Base-by-base conservation (phyloP, 441 rosid genomes). In the Populus trichocarpa region DNA sequence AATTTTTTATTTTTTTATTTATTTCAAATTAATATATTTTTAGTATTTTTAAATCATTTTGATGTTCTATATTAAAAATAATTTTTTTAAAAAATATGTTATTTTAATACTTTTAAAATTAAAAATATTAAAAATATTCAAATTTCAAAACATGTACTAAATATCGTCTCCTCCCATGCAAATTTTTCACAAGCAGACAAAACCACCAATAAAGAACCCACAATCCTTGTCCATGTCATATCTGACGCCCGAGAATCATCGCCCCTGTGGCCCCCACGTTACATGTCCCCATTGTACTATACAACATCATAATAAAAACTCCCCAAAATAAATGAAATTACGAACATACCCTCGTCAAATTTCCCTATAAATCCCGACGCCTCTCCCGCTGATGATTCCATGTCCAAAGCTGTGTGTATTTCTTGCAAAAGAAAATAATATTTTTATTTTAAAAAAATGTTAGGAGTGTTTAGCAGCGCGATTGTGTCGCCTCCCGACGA, bases 401-500 rank as follows among this genome's bases (percentile, higher is more conserved):
- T 81, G 8, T 85, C 59, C 59, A 53, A 16, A 57, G 74, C 79
- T 75, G 16, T 50, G 14, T 36, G 18, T 42, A 28, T 32, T 40
- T 25, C 46, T 5, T 22, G 61, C 53, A 14, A 9, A 16, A 9
- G 63, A 38, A 25, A 50, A 53, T 53, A 53, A 1, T 14, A 14
- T 38, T 26, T 1, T 74, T 4, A 73, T 6, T 32, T 7, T 57
- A 8, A 26, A 69, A 59, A 78, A 79, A 95, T 95, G 99, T 86
- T 95, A 86, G 99, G 99, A 77, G 90, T 93, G 22, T 91, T 95
- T 80, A 92, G 97, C 86, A 81, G 97, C 82, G 80, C 88, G 36
- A 83, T 95, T 71, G 84, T 95, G 73, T 87, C 97, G 2, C 92
- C 94, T 12, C 99, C 99, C 72, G 98, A 93, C 22, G 99, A 95